These are phyloP conservation scores for Scenedesmus sp. DNA, from an alignment of 163 green algal species.

Conservation along the genomic window DNA sequence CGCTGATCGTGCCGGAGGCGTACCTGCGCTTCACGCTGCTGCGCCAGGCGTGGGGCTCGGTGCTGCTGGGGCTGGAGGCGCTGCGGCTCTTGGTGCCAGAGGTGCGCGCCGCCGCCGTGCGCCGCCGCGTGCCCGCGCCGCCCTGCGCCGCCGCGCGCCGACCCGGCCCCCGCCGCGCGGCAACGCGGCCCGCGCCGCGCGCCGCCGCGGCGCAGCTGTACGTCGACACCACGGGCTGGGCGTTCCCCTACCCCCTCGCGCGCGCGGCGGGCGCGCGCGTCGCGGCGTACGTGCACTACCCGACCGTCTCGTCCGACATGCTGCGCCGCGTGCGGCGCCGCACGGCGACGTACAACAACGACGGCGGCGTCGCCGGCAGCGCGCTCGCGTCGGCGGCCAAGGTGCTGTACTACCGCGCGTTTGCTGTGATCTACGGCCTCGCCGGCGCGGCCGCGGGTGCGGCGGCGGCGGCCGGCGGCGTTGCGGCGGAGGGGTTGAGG, in stretches of 20 bases:
- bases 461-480: no score
- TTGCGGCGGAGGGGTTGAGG: no score
- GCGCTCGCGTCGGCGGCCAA: constrained; percentile 72
- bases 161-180: no score
- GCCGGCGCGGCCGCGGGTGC: constrained; percentile 63
- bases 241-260: constrained; percentile 88
- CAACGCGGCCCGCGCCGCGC: no score
- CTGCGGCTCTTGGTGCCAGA: constrained; percentile 74
- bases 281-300: constrained; percentile 97
- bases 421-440: constrained; percentile 84
- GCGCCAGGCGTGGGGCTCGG: constrained; percentile 78
- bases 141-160: no score
- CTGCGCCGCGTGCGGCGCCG: constrained; percentile 73
- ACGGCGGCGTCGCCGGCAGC: constrained; percentile 61
- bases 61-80: constrained; percentile 75
- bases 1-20: constrained; percentile 64
- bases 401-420: constrained; percentile 87
- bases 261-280: constrained; percentile 74
- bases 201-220: constrained; percentile 66
- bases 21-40: constrained; percentile 91
- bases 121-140: no score
- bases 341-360: constrained; percentile 88
- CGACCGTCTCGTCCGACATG: constrained; percentile 95
- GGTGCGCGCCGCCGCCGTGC: no score
- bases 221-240: constrained; percentile 95